These are phyloP conservation scores for Immersiporthe knoxdaviesiana DNA, from an alignment of 2,329 filamentous ascomycete genomes.

Conservation along the genomic window DNA sequence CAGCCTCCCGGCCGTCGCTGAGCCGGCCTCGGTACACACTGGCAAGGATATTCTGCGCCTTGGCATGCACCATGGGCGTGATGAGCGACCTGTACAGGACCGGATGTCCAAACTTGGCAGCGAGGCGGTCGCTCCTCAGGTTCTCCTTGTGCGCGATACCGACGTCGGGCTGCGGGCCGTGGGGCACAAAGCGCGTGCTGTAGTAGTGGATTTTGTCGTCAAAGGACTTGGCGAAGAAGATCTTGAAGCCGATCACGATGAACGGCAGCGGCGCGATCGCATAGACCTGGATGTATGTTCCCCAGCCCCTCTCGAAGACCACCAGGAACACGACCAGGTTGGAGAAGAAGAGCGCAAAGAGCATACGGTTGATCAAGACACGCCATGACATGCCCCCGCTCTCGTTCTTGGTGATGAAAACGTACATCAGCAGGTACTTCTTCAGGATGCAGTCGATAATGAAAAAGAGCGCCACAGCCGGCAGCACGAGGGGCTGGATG, in stretches of 20 bases:
- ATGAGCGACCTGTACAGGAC: conserved; percentile 87
- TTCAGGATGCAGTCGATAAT: conserved; percentile 84
- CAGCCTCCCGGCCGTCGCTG: conserved; percentile 64
- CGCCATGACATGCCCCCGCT: conserved; percentile 94
- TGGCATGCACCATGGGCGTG: conserved; percentile 93
- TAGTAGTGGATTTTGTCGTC: conserved; percentile 83
- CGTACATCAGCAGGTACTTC: conserved; percentile 92
- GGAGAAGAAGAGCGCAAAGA: conserved; percentile 79
- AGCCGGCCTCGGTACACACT: conserved; percentile 84
- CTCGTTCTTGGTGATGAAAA: conserved; percentile 96
- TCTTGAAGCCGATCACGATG: conserved; percentile 80
- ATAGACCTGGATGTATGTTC: conserved; percentile 63
- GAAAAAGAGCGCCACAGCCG: conserved; percentile 89
- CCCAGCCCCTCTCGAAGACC: conserved; percentile 70
- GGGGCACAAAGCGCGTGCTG: conserved; percentile 61
- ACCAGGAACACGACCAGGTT: conserved; percentile 79
- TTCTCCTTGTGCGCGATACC: conserved; percentile 54
- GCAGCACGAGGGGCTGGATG: conserved; percentile 84
- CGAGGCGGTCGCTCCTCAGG: conserved; percentile 69
- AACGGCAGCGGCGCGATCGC: conserved; percentile 76
- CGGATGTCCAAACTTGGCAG: conserved; percentile 84
- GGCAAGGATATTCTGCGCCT: conserved; percentile 83
- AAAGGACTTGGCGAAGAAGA: conserved; percentile 76
- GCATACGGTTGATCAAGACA: conserved; percentile 86
- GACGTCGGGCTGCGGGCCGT: conserved; percentile 48